A percentile compares a stretch with the other conserved stretches of the same genome.
phyloP scores from a whole-genome alignment of 768 basidiomycete species.

The Leucosporidium creatinivorum region DNA sequence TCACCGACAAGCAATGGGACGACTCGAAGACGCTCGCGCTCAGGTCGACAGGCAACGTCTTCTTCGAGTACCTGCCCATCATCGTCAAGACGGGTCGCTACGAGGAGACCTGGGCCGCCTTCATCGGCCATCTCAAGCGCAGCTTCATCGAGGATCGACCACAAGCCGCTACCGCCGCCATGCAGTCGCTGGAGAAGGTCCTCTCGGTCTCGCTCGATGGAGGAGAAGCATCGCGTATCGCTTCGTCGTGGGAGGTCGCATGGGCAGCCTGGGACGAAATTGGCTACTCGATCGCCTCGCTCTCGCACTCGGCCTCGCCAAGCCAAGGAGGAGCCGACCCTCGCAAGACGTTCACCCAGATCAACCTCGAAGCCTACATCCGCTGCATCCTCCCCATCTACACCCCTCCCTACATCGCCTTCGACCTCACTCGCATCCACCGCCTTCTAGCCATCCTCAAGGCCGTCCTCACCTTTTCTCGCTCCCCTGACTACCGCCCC shows the following conservation, averaged over 20 bases:
- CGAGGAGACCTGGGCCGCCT: conserved; percentile 61
- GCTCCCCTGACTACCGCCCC: conserved; percentile 76
- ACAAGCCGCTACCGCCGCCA: conserved; percentile 67
- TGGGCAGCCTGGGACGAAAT: conserved; percentile 63
- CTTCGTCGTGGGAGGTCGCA: conserved; percentile 53
- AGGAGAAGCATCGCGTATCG: conserved; percentile 41
- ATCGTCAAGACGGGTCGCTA: conserved; percentile 68
- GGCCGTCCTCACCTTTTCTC: conserved; percentile 63
- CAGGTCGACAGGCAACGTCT: conserved; percentile 72
- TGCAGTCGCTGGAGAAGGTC: conserved; percentile 74
- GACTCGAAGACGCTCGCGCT: conserved; percentile 81
- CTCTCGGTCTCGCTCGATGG: conserved; percentile 50
- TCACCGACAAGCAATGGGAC: conserved; percentile 58
- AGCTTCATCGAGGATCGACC: conserved; percentile 62
- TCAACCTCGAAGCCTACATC: conserved; percentile 73
- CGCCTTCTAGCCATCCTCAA: conserved; percentile 72
- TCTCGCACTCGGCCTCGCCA: conserved; percentile 2
- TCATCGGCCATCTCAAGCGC: conserved; percentile 65
- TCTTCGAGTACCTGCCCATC: conserved; percentile 70
- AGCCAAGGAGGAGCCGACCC: not conserved
- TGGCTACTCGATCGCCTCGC: conserved; percentile 13
- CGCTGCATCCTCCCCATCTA: conserved; percentile 58
- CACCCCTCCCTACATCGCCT: conserved; percentile 24
- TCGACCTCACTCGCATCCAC: conserved; percentile 52
- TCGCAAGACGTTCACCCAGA: conserved; percentile 63